Percentiles rank a stretch among this genome's conserved stretches.
These are phyloP conservation scores for Nannochloropsis gaditana DNA, from an alignment of 108 stramenopile genomes.

Conservation along the genomic window DNA sequence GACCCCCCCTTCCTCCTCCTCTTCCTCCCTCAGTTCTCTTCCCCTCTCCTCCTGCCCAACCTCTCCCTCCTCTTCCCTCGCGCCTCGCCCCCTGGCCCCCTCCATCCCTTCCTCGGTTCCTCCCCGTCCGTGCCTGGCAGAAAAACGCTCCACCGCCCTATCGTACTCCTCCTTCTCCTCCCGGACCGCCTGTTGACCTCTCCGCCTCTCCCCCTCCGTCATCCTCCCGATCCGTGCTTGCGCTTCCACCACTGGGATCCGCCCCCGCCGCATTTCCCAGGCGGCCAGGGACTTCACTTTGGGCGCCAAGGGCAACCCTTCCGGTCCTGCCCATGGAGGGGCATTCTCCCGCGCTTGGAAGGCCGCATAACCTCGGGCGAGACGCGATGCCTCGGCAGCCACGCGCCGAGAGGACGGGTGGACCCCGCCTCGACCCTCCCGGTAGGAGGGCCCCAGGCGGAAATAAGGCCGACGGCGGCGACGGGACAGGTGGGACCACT, in stretches of 20 bases:
- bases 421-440: background rate
- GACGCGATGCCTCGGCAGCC: background rate
- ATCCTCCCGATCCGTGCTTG: background rate
- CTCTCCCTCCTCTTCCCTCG: background rate
- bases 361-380: background rate
- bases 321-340: background rate
- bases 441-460: background rate
- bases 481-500: background rate
- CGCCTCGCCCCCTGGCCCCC: background rate
- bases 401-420: background rate
- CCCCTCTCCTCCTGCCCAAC: background rate
- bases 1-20: background rate
- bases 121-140: background rate
- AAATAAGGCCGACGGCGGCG: background rate
- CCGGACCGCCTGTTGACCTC: background rate
- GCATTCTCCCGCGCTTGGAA: background rate
- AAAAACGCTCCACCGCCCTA: background rate
- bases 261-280: background rate
- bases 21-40: background rate
- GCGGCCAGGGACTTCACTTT: background rate
- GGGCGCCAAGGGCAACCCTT: background rate
- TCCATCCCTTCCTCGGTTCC: background rate
- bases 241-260: background rate
- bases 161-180: background rate
- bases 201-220: background rate